Conservation (phyloP, 805 yeast genomes). For the Candida quercuum region DNA sequence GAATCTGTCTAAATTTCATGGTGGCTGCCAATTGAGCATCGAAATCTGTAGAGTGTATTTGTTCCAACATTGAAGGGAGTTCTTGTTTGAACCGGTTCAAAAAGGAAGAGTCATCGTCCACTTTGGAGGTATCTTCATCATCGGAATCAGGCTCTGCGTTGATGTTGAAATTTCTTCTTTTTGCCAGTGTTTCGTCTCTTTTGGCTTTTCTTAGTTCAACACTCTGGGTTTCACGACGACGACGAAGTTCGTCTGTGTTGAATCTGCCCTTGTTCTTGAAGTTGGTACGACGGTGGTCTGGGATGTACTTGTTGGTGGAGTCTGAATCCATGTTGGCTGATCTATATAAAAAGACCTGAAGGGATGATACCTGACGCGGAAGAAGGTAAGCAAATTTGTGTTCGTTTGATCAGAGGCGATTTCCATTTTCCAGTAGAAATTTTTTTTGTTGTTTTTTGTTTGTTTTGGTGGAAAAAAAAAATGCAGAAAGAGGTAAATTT, state of each 20-base stretch:
- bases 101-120: constrained; percentile 34
- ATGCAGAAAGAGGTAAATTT: constrained; percentile 6
- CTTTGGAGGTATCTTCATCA: constrained; percentile 32
- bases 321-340: constrained; percentile 63
- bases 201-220: constrained; percentile 94
- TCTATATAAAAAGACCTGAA: too few species aligned
- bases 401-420: too few species aligned
- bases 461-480: constrained; percentile 1
- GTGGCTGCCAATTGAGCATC: constrained; percentile 86
- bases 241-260: constrained; percentile 92
- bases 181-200: constrained; percentile 90
- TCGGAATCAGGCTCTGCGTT: constrained; percentile 49
- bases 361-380: too few species aligned
- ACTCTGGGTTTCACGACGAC: constrained; percentile 96
- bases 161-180: constrained; percentile 75
- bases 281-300: constrained; percentile 95
- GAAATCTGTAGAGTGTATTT: constrained; percentile 67
- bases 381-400: too few species aligned
- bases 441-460: constrained; percentile 1
- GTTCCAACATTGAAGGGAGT: constrained; percentile 80
- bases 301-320: constrained; percentile 78
- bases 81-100: constrained; percentile 52
- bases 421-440: too few species aligned
- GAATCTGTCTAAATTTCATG: constrained; percentile 85
- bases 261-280: constrained; percentile 94